phyloP scores from a whole-genome alignment of 768 basidiomycete species.

The Gyrodon lividus region DNA sequence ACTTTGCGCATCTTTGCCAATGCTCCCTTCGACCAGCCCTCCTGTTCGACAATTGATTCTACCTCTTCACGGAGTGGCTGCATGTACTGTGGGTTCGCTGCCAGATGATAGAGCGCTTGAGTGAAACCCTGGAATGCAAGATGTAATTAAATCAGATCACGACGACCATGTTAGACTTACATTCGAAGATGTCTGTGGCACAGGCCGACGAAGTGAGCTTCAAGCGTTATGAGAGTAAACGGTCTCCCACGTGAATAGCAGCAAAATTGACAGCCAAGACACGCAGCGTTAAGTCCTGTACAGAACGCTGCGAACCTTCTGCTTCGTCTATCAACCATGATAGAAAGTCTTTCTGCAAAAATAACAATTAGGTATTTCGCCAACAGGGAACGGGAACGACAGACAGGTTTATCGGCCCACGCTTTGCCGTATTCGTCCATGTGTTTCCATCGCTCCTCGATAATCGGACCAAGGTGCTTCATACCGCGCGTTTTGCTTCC shows the following conservation, averaged over 20 bases:
- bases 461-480: slow-evolving; percentile 27
- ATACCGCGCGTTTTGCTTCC: slow-evolving; percentile 4
- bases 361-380: not conserved
- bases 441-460: slow-evolving; percentile 26
- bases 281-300: slow-evolving; percentile 18
- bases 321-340: slow-evolving; percentile 32
- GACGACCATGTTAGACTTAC: not conserved
- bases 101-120: slow-evolving; percentile 36
- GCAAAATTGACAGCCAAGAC: slow-evolving; percentile 14
- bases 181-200: slow-evolving; percentile 18
- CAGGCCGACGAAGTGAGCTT: not conserved
- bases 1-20: slow-evolving; percentile 31
- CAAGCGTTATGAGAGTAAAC: not conserved
- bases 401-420: slow-evolving; percentile 33
- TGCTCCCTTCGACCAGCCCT: slow-evolving; percentile 26
- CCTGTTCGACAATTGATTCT: slow-evolving; percentile 22
- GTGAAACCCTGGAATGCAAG: slow-evolving; percentile 25
- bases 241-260: slow-evolving; percentile 19
- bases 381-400: not conserved
- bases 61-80: slow-evolving; percentile 37
- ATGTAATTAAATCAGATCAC: not conserved
- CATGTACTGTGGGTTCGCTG: slow-evolving; percentile 33
- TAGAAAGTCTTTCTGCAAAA: slow-evolving; percentile 30
- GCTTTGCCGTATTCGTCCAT: slow-evolving; percentile 21
- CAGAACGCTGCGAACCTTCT: slow-evolving; percentile 10